phyloP scores from a whole-genome alignment of 2,329 filamentous ascomycete species.

The Periconia macrospinosa region DNA sequence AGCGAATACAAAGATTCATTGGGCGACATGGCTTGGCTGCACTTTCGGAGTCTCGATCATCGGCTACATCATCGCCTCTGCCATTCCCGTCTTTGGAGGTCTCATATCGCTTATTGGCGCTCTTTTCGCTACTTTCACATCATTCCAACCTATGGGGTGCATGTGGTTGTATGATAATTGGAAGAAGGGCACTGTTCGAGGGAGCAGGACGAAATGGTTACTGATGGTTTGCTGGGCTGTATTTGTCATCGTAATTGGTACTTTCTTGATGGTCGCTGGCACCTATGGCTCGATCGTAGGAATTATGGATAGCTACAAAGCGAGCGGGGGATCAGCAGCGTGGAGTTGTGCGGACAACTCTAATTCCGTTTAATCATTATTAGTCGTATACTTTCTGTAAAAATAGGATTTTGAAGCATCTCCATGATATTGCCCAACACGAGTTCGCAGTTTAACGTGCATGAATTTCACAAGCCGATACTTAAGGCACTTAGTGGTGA shows the following conservation, averaged over 20 bases:
- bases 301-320: conserved; percentile 29
- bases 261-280: conserved; percentile 26
- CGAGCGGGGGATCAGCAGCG: conserved; percentile 21
- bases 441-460: no score
- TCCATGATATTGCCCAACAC: no score
- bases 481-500: no score
- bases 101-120: conserved; percentile 29
- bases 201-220: conserved; percentile 13
- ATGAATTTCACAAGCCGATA: no score
- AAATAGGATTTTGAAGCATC: no score
- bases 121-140: conserved; percentile 29
- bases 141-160: conserved; percentile 29
- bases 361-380: conserved; percentile 11
- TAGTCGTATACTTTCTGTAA: not conserved
- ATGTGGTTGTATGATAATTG: conserved; percentile 35
- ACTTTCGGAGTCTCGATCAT: conserved; percentile 18
- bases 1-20: conserved; percentile 26
- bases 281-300: conserved; percentile 29
- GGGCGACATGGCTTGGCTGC: conserved; percentile 27
- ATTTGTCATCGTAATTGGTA: conserved; percentile 25
- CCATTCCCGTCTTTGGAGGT: conserved; percentile 30
- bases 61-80: conserved; percentile 27
- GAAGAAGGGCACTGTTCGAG: conserved; percentile 10
- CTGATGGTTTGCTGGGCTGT: conserved; percentile 24
- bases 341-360: conserved; percentile 33